Base-by-base conservation (phyloP, 768 basidiomycete species). In the Rhodotorula babjevae region DNA sequence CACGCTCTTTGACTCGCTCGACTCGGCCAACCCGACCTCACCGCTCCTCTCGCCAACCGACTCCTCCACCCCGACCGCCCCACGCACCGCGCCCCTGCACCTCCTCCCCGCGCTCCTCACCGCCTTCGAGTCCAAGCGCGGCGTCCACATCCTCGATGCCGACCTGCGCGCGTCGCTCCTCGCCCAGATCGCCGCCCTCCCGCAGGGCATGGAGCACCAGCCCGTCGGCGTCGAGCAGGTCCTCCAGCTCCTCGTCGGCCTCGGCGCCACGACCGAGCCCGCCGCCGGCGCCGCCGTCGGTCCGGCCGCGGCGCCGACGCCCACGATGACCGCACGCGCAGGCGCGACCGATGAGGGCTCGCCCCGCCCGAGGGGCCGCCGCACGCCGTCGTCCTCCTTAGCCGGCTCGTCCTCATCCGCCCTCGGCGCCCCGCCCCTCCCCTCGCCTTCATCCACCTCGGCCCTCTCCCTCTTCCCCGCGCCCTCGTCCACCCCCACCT, bases 141-240 rank as follows among this genome's bases (percentile, higher is more conserved):
- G 68, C 9, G 47, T 75, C 58, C 61, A 72, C 53, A 62, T 75
- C 36, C 46, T 75, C 47, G 64, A 29, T 2, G 7, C 23, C 9
- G 46, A 31, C 2, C 70, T 72, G 27, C 55, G 36, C 36, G 58
- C 56, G 10, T 60, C 63, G n/a, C 58, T 72, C 8, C 19, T 14
- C 8, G 31, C 6, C 25, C 27, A 31, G 49, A 27, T 72, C 52
- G 63, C 63, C 8, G 14, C 16, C 2, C 25, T 65, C 18, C 67
- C 67, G 2, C 27, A 12, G 1, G 63, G 33, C 1, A 49, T 47
- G 46, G 42, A 46, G 12, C 65, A 75, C 29, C 57, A 63, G 23
- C 68, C 67, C 1, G 58, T 75, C 25, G 71, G 70, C 1, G 71
- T 69, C 33, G 65, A 72, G 16, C 57, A 75, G 8, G 58, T 75